Base-by-base conservation (phyloP, 2,329 filamentous ascomycete species). In the Fusarium sp. region DNA sequence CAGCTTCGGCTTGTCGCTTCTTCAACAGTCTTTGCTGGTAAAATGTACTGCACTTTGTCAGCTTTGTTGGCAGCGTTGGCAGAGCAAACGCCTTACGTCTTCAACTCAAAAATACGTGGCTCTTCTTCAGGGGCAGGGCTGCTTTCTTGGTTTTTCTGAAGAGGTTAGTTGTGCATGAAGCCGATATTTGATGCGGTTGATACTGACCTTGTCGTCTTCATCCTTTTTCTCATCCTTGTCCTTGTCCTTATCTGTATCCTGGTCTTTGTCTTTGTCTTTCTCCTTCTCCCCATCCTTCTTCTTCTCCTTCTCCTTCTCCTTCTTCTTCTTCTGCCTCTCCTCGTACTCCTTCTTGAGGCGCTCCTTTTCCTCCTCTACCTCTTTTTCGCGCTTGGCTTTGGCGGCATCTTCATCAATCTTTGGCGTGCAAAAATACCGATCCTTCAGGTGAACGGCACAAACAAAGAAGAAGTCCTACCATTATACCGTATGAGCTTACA, bases 401-500 rank as follows among this genome's bases (percentile, higher is more conserved):
- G 85, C 70, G 57, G 88, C 80, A 63, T 84, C 88, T 48, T 87
- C 84, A 70, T 93, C 90, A 57, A 91, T 82, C 57, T 90, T 88
- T 57, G 91, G 88, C 70, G 83, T 80, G 71, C 91, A 94, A 74
- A 97, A 98, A 36, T 89, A 86, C 29, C 81, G 82, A 71, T 98
- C 95, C 70, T 90, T 91, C 9, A 98, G 79, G 75, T 99, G 95
- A 29, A 84, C 81, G 6, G 88, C 82, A 69, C 95, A 99, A 39
- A 96, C 85, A 73, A 96, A 97, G 79, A 99, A 98, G 77, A 93
- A 96, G 73, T 97, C 93, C 82, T 76, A 48, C 50, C 27, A 49
- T 50, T 27, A 9, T 9, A 64, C 31, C 39, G 48, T 36, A 63
- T 65, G 47, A 58, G 49, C 45, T 23, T 51, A 33, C 21, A 32